These are phyloP conservation scores for Dioscorea cayenensis DNA, from an alignment of 116 monocot genomes.

Conservation along the genomic window DNA sequence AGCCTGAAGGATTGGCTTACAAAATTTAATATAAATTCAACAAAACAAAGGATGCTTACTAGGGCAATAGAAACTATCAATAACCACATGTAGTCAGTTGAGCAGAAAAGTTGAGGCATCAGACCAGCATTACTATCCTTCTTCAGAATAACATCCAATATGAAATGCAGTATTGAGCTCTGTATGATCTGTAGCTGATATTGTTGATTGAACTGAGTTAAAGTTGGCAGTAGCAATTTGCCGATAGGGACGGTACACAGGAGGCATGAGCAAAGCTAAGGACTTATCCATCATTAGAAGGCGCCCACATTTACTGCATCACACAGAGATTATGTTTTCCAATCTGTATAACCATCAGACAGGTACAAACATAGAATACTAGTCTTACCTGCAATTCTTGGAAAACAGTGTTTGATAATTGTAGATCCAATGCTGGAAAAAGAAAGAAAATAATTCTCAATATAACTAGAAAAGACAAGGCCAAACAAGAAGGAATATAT, in stretches of 20 bases:
- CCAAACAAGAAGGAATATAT: not conserved
- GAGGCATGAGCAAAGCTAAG: constrained; percentile 63
- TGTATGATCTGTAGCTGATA: constrained; percentile 22
- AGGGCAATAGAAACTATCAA: too few species aligned
- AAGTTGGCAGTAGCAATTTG: constrained; percentile 15
- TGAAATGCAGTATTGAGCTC: constrained; percentile 53
- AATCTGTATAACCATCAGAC: not conserved
- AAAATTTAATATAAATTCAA: too few species aligned
- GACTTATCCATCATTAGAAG: constrained; percentile 65
- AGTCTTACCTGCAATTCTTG: constrained; percentile 61
- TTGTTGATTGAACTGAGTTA: constrained; percentile 16
- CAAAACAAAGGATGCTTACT: too few species aligned
- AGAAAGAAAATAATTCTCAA: not conserved
- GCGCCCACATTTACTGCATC: constrained; percentile 71
- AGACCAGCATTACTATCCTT: constrained; percentile 6
- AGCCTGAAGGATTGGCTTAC: too few species aligned
- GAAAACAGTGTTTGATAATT: constrained; percentile 71
- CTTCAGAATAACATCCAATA: constrained; percentile 62
- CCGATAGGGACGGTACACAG: constrained; percentile 60
- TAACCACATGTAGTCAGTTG: not conserved
- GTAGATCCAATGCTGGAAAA: constrained; percentile 75
- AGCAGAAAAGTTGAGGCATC: not conserved
- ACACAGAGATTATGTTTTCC: constrained; percentile 1
- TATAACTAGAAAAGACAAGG: not conserved
- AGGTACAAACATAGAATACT: not conserved